Evolutionary conservation across 1,284 basidiomycete species (phyloP), one percentile per base, ranked within the genome.

Genomic region (Schizophyllum amplum): DNA sequence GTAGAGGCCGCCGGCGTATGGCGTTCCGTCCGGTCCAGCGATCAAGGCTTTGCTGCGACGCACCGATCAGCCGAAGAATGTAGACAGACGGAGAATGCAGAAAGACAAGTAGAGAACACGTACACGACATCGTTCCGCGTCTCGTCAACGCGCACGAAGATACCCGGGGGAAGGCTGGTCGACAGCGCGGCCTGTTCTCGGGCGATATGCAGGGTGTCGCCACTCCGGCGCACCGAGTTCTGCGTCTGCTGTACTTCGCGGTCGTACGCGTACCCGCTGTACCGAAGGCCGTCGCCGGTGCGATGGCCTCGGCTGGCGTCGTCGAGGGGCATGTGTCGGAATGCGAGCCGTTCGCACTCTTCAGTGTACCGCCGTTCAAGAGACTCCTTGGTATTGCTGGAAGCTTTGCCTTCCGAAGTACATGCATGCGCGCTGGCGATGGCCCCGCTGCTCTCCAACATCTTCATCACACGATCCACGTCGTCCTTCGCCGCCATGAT

Each of bases 111-210:
- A 25, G 26, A 59, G 47, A 26, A 53, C 49, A 66, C 75, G 59
- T 59, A 79, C 79, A 79, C 74, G 2, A 71, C 77, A 63, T 83
- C 80, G 64, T 81, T 80, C 53, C 81, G 72, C 33, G 78, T 73
- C 61, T 83, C 80, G 62, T 83, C 79, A 5, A 79, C 77, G 49
- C 79, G 72, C 25, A 81, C 75, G 76, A 78, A 82, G 9, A 83
- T 74, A 3, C 81, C 80, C 1, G 75, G 71, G 25, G 80, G 80
- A 13, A 82, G 69, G 59, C 75, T 76, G 7, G 80, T 81, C 1
- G 78, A 75, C 67, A 76, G 79, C 24, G 76, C 75, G 17, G 79
- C 78, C 15, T 81, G 69, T 66, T 82, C 81, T 64, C 79, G 78
- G 61, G 79, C 69, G 22, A 81, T 70, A 63, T 80, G 79, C 53